Conservation (phyloP, 2,329 filamentous ascomycete species). For the Elsinoe australis region DNA sequence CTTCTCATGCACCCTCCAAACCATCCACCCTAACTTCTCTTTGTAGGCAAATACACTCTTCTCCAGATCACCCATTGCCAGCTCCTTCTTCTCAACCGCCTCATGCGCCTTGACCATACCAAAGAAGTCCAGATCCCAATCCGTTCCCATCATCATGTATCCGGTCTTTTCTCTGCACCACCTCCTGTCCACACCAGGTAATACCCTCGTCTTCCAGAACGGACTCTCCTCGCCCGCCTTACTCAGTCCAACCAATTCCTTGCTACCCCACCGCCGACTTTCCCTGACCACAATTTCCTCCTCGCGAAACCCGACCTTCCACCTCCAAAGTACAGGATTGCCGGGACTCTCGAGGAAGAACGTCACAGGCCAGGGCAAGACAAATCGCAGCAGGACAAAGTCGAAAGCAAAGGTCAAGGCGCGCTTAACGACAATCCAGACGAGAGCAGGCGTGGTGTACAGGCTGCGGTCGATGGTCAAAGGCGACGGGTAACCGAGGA, state of each 20-base stretch:
- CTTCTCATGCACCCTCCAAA: slow-evolving; percentile 32
- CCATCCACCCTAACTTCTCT: slow-evolving; percentile 60
- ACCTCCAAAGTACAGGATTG: slow-evolving; percentile 66
- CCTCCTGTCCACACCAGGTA: slow-evolving; percentile 60
- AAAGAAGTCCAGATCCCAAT: slow-evolving; percentile 83
- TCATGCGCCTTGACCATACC: slow-evolving; percentile 67
- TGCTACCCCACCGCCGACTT: slow-evolving; percentile 63
- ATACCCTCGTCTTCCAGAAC: slow-evolving; percentile 54
- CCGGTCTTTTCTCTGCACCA: slow-evolving; percentile 72
- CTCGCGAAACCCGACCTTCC: slow-evolving; percentile 64
- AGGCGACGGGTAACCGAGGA: slow-evolving; percentile 59
- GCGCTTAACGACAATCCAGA: slow-evolving; percentile 52
- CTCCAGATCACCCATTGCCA: slow-evolving; percentile 59
- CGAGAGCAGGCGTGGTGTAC: slow-evolving; percentile 51
- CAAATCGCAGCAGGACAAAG: slow-evolving; percentile 47
- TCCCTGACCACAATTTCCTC: slow-evolving; percentile 74
- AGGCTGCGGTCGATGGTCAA: slow-evolving; percentile 55
- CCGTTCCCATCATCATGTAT: slow-evolving; percentile 73
- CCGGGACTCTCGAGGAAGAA: slow-evolving; percentile 55
- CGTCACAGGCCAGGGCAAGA: slow-evolving; percentile 41
- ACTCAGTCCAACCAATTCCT: slow-evolving; percentile 46
- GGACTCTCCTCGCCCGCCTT: slow-evolving; percentile 47
- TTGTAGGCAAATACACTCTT: slow-evolving; percentile 63
- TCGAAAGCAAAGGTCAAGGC: slow-evolving; percentile 64
- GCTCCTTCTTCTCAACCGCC: slow-evolving; percentile 57